These are phyloP conservation scores for Lenwebbia sp. DNA, from an alignment of 345 rosid species.

Conservation along the genomic window DNA sequence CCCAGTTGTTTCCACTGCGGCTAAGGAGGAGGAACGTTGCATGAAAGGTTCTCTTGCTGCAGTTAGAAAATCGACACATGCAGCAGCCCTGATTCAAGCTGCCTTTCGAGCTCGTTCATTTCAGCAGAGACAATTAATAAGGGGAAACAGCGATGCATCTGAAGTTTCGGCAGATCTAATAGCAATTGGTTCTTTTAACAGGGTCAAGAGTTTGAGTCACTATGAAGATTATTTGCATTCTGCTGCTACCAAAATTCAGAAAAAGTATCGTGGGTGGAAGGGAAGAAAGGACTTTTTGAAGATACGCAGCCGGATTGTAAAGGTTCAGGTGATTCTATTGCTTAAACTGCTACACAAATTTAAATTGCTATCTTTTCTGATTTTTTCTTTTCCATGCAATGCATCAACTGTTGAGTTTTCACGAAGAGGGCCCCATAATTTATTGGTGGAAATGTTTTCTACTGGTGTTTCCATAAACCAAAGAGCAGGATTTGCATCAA, in stretches of 20 bases:
- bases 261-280: constrained; percentile 60
- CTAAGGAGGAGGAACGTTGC: constrained; percentile 21
- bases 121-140: constrained; percentile 22
- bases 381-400: neutral
- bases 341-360: neutral
- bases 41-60: constrained; percentile 56
- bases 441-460: neutral
- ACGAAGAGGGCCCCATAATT: neutral
- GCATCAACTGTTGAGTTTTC: neutral
- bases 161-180: constrained; percentile 31
- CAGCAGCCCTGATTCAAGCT: constrained; percentile 53
- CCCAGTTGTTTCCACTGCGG: constrained; percentile 3
- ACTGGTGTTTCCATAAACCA: neutral
- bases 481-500: neutral
- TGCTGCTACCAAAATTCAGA: constrained; percentile 51
- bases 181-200: constrained; percentile 34
- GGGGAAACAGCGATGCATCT: constrained; percentile 9
- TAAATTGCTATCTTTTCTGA: neutral
- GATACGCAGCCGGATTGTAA: constrained; percentile 42
- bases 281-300: constrained; percentile 48
- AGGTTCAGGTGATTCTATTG: constrained; percentile 38
- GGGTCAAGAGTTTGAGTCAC: constrained; percentile 18
- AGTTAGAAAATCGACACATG: constrained; percentile 46
- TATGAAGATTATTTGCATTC: constrained; percentile 54
- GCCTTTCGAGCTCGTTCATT: constrained; percentile 33